These are phyloP conservation scores for Neonectria faginata DNA, from an alignment of 2,329 filamentous ascomycete species.

Conservation along the genomic window DNA sequence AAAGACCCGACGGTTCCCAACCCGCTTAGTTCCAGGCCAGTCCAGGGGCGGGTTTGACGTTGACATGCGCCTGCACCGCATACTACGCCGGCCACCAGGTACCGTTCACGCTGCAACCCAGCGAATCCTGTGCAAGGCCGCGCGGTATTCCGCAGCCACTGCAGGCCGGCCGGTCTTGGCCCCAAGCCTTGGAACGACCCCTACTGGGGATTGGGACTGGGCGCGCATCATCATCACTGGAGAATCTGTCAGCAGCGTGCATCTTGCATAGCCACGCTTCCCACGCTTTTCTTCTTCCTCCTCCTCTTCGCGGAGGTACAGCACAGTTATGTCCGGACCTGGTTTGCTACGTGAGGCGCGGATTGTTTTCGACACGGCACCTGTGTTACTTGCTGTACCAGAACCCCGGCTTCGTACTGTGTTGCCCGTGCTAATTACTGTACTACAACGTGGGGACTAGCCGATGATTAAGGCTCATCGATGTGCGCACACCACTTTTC, in stretches of 20 bases:
- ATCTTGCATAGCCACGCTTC: slow-evolving; percentile 20
- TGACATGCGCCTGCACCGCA: background rate
- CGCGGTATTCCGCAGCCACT: slow-evolving; percentile 7
- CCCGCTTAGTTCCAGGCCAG: background rate
- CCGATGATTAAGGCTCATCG: background rate
- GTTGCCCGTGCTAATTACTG: background rate
- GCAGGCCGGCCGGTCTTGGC: slow-evolving; percentile 2
- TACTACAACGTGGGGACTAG: background rate
- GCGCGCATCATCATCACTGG: background rate
- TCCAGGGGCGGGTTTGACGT: background rate
- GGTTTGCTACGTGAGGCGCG: background rate
- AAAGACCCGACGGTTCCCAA: background rate
- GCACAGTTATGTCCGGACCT: background rate
- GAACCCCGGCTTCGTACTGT: background rate
- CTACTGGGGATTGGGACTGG: slow-evolving; percentile 1
- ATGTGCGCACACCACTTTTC: background rate
- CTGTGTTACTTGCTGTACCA: background rate
- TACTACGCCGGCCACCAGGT: background rate
- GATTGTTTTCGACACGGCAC: background rate
- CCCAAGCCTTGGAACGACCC: background rate
- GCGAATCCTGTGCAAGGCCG: slow-evolving; percentile 9
- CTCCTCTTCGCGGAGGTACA: slow-evolving; percentile 3
- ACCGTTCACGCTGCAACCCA: background rate
- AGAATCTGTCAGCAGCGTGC: slow-evolving; percentile 7
- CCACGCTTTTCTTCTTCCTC: background rate